Evolutionary conservation across 2,329 filamentous ascomycete genomes (phyloP).

Genomic region (Colletotrichum orchidophilum): DNA sequence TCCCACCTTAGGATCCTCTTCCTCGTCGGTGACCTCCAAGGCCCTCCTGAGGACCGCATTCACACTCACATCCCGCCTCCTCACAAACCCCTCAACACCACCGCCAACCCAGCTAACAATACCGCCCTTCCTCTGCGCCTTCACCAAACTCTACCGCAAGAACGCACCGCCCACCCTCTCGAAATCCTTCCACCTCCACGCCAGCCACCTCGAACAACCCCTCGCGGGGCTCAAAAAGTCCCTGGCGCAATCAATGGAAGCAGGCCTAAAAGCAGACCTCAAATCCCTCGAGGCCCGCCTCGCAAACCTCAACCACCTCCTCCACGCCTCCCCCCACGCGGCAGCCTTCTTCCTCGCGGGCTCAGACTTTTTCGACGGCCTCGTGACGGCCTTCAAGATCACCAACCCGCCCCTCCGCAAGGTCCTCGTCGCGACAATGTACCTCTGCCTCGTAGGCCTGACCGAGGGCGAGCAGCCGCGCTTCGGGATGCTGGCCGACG

Average conservation of each 20-base stretch:
- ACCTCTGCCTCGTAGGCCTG: conserved; percentile 78
- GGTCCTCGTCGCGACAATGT: conserved; percentile 76
- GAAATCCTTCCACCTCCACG: conserved; percentile 55
- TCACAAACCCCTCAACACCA: conserved; percentile 50
- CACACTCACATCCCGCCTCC: conserved; percentile 67
- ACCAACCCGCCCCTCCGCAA: conserved; percentile 72
- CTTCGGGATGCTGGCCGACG: conserved; percentile 80
- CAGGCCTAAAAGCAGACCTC: conserved; percentile 64
- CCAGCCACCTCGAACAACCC: conserved; percentile 60
- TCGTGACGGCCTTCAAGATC: conserved; percentile 72
- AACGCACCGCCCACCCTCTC: conserved; percentile 65
- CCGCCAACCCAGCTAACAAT: conserved; percentile 60
- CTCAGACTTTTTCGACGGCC: conserved; percentile 85
- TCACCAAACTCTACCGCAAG: conserved; percentile 74
- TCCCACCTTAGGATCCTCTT: conserved; percentile 45
- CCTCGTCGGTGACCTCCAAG: conserved; percentile 40
- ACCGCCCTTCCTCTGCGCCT: conserved; percentile 75
- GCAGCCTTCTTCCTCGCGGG: conserved; percentile 79
- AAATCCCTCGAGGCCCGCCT: conserved; percentile 64
- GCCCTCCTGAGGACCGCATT: conserved; percentile 72
- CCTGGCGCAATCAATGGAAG: conserved; percentile 71
- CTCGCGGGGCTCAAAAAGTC: conserved; percentile 69
- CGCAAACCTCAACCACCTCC: conserved; percentile 68
- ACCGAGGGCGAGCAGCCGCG: conserved; percentile 74
- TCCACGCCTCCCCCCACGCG: conserved; percentile 67